phyloP scores from a whole-genome alignment of 1,139 yeast species.

The Candida tetrigidarum region DNA sequence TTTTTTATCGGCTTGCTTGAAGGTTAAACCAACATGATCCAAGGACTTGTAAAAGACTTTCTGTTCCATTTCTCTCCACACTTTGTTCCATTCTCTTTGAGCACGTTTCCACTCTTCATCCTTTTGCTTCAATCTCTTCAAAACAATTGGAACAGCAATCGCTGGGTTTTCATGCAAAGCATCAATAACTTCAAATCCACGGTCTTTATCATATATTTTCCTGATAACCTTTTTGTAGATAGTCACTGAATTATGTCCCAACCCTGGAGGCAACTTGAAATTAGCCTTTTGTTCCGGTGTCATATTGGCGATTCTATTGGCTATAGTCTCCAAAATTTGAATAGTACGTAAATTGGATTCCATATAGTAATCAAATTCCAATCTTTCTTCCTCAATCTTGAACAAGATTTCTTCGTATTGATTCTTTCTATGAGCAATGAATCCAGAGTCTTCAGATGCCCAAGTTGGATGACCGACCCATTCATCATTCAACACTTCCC shows the following conservation, averaged over 20 bases:
- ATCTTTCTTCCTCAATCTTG: slow-evolving; percentile 96
- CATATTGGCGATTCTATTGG: slow-evolving; percentile 94
- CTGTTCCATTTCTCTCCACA: slow-evolving; percentile 98
- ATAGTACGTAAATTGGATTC: slow-evolving; percentile 94
- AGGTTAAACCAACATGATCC: slow-evolving; percentile 94
- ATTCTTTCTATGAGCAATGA: slow-evolving; percentile 95
- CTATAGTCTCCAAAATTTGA: slow-evolving; percentile 93
- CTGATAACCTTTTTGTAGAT: slow-evolving; percentile 93
- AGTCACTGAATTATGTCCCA: slow-evolving; percentile 89
- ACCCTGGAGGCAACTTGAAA: slow-evolving; percentile 89
- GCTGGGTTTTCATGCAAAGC: slow-evolving; percentile 96
- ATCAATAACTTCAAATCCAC: slow-evolving; percentile 95
- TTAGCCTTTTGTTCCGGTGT: slow-evolving; percentile 82
- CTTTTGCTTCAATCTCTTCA: slow-evolving; percentile 91
- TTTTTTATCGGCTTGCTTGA: slow-evolving; percentile 96
- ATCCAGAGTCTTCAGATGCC: slow-evolving; percentile 99
- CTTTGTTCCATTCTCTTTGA: slow-evolving; percentile 98
- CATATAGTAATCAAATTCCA: slow-evolving; percentile 94
- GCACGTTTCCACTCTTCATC: slow-evolving; percentile 99
- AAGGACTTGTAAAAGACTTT: slow-evolving; percentile 91
- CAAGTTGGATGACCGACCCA: slow-evolving; percentile 99
- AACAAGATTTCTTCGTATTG: slow-evolving; percentile 96
- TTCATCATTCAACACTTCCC: slow-evolving; percentile 98
- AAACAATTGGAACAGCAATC: slow-evolving; percentile 90
- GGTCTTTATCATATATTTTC: slow-evolving; percentile 90